These are phyloP conservation scores for Asterochloris erici DNA, from an alignment of 139 green algal genomes.

Conservation along the genomic window DNA sequence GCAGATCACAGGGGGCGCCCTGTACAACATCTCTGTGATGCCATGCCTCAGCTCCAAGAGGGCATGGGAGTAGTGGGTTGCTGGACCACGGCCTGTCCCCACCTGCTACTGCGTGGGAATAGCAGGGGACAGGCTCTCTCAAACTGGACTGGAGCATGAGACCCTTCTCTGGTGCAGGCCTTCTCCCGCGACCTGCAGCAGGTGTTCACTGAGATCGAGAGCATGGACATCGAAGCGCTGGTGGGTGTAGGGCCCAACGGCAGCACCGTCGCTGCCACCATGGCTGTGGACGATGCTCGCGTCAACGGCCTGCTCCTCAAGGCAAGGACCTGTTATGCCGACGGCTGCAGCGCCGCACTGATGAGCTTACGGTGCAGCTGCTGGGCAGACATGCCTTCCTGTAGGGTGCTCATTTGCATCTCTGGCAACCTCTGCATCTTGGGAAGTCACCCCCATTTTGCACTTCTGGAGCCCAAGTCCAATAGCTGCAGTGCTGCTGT, in stretches of 20 bases:
- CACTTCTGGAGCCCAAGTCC: neutral
- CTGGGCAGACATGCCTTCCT: no score
- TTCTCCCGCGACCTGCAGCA: neutral
- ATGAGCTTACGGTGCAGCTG: no score
- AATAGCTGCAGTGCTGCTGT: neutral
- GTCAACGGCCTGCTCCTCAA: constrained; percentile 74
- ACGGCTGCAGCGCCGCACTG: no score
- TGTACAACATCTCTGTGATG: no score
- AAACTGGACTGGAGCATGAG: neutral
- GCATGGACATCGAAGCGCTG: constrained; percentile 32
- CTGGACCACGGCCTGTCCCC: no score
- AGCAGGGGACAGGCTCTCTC: neutral
- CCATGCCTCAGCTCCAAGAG: no score
- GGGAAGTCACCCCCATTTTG: no score
- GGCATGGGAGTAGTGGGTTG: no score
- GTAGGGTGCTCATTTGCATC: no score
- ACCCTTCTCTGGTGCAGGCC: neutral
- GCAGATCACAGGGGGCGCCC: no score
- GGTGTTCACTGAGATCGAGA: neutral
- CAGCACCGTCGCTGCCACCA: constrained; percentile 37
- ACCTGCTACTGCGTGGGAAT: no score
- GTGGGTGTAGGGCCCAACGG: neutral
- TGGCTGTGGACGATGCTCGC: constrained; percentile 75
- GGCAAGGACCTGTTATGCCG: neutral
- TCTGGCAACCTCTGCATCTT: neutral